phyloP scores from a whole-genome alignment of 257 asterid species.

The Solanum tarijense region DNA sequence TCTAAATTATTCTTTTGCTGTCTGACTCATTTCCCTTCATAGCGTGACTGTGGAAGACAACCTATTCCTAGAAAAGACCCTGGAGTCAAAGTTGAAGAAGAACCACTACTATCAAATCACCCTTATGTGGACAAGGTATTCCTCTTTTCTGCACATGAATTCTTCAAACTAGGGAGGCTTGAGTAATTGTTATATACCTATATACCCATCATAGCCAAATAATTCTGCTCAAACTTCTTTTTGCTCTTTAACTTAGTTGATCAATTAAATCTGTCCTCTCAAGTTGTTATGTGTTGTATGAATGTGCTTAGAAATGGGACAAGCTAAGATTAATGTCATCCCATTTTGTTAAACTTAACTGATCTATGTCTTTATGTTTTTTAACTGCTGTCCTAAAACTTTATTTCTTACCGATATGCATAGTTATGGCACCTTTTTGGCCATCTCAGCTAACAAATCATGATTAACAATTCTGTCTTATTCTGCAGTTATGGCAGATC shows the following conservation, averaged over 20 bases:
- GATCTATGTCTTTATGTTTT: background rate
- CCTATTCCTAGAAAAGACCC: constrained; percentile 89
- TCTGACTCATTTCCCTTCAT: constrained; percentile 6
- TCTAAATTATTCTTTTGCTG: constrained; percentile 6
- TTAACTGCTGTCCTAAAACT: background rate
- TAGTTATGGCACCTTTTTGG: background rate
- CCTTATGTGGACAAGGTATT: constrained; percentile 86
- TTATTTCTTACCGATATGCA: background rate
- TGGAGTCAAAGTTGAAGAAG: constrained; percentile 77
- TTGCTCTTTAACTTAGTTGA: background rate
- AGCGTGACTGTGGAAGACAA: constrained; percentile 93
- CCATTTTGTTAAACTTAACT: background rate
- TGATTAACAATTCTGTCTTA: background rate
- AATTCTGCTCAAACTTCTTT: background rate
- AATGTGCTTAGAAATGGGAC: background rate
- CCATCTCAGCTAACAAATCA: background rate
- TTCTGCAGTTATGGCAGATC: constrained; percentile 79
- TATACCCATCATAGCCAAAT: background rate
- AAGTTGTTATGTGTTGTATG: background rate
- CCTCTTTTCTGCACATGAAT: background rate
- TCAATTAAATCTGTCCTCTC: background rate
- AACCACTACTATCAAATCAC: constrained; percentile 82
- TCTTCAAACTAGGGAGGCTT: background rate
- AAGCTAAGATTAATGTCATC: background rate
- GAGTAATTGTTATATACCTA: background rate